Base-by-base conservation (phyloP, 1,139 yeast genomes). In the Wickerhamiella infanticola region DNA sequence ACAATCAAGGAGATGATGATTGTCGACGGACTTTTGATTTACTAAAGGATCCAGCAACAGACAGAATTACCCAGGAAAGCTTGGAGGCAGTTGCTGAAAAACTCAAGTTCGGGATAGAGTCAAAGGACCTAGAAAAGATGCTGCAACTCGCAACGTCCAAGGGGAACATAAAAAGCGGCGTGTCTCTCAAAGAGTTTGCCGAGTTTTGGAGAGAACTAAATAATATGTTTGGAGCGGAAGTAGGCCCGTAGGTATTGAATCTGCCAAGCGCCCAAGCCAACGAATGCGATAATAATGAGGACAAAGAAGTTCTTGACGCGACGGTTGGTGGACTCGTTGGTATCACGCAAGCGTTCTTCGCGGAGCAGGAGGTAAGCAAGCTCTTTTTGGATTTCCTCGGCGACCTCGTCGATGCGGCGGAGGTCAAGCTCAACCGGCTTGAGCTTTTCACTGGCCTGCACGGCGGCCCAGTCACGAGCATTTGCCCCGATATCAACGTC, bases 401-500 rank as follows among this genome's bases (percentile, higher is more conserved):
- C 76, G 65, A 84, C 65, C 60, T 82, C 94, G 63, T 84, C 88
- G 50, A 88, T 59, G 45, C 83, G 79, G 63, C 88, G 79, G 63
- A 90, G 72, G 58, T 84, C 94, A 46, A 86, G 79, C 65, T 90
- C 98, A 43, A 81, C 77, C 8, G 98, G 97, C 67, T 82, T 84
- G 65, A 90, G 77, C 62, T 85, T 84, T 65, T 88, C 97, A 42
- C 83, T 75, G 38, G 95, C 88, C 68, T 88, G 96, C 52, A 86
- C 71, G 27, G 93, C 86, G 61, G 85, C 85, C 97, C 97, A 90
- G 66, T 90, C 97, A 65, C 97, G 80, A 38, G 97, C 97, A 56
- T 88, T 85, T 46, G 96, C 83, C 35, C 98, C 98, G 53, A 88
- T 80, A 64, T 90, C 97, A 49, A 90, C 81, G 55, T 88, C 96